Evolutionary conservation across 2,329 filamentous ascomycete species (phyloP).

Genomic region (Claviceps pazoutovae): DNA sequence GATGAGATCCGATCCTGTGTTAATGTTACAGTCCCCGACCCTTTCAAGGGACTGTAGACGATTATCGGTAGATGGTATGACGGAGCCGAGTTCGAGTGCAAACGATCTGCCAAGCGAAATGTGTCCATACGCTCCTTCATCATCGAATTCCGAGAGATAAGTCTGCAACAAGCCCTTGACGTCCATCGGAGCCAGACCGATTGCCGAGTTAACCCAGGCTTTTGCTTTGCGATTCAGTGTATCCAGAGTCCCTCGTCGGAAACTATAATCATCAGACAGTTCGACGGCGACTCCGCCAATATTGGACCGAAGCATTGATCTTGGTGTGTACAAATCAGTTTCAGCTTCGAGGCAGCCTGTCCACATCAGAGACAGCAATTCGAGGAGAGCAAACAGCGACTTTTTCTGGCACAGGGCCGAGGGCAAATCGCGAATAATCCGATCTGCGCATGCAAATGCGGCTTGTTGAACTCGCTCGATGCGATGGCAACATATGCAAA

Average conservation of each 20-base stretch:
- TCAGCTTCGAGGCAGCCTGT: conserved; percentile 85
- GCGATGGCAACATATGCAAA: conserved; percentile 83
- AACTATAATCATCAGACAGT: conserved; percentile 82
- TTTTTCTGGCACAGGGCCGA: conserved; percentile 81
- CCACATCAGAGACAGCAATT: conserved; percentile 91
- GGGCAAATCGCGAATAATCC: conserved; percentile 71
- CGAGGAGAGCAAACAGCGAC: conserved; percentile 83
- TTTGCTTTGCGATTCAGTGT: conserved; percentile 64
- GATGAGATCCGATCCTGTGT: conserved; percentile 89
- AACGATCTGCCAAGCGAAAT: conserved; percentile 88
- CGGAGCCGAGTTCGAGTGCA: conserved; percentile 78
- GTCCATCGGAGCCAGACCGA: conserved; percentile 79
- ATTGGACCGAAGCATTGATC: conserved; percentile 63
- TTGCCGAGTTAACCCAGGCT: conserved; percentile 64
- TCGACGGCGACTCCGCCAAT: conserved; percentile 71
- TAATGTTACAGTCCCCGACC: conserved; percentile 60
- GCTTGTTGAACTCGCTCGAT: conserved; percentile 85
- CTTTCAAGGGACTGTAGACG: conserved; percentile 69
- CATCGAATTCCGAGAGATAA: conserved; percentile 87
- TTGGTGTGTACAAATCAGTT: conserved; percentile 83
- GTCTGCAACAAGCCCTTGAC: conserved; percentile 92
- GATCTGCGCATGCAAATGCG: conserved; percentile 69
- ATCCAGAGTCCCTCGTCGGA: conserved; percentile 67
- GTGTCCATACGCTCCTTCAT: conserved; percentile 81
- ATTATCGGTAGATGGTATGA: conserved; percentile 76